Conservation (phyloP, 352 stramenopile species). For the Phytophthora aleatoria region DNA sequence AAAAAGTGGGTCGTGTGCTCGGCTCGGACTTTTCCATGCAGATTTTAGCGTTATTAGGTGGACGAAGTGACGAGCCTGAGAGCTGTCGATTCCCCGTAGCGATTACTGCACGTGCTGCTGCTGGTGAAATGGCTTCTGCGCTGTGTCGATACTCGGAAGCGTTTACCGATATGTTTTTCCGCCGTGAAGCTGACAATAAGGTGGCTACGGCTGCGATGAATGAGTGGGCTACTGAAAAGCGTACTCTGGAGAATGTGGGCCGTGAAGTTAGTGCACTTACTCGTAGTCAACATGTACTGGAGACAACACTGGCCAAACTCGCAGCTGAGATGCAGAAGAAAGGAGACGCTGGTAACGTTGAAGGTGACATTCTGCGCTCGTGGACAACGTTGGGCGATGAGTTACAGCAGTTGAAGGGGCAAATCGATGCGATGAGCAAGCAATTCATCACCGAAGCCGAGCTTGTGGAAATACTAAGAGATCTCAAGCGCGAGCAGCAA, state of each 20-base stretch:
- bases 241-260: slow-evolving; percentile 47
- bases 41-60: slow-evolving; percentile 52
- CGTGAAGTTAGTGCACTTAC: slow-evolving; percentile 48
- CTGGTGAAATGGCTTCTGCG: slow-evolving; percentile 40
- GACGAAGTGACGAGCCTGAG: slow-evolving; percentile 36
- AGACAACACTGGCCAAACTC: slow-evolving; percentile 34
- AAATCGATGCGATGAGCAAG: slow-evolving; percentile 46
- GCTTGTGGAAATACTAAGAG: slow-evolving; percentile 41
- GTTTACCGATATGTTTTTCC: slow-evolving; percentile 58
- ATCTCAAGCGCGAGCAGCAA: slow-evolving; percentile 47
- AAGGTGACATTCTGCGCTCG: slow-evolving; percentile 11
- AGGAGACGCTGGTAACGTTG: slow-evolving; percentile 3
- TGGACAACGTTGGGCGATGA: slow-evolving; percentile 38
- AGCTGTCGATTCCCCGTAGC: slow-evolving; percentile 35
- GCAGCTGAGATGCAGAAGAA: slow-evolving; percentile 28
- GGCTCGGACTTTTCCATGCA: slow-evolving; percentile 74
- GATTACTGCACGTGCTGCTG: slow-evolving; percentile 32
- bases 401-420: slow-evolving; percentile 38
- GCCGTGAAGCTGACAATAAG: slow-evolving; percentile 32
- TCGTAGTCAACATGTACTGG: slow-evolving; percentile 48
- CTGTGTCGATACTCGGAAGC: slow-evolving; percentile 62
- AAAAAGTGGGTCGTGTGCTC: slow-evolving; percentile 61
- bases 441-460: slow-evolving; percentile 58
- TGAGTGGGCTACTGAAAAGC: slow-evolving; percentile 40
- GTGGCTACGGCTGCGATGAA: slow-evolving; percentile 31